A percentile compares a stretch with the other conserved stretches of the same genome.
phyloP scores from a whole-genome alignment of 2,329 filamentous ascomycete species.

The Xylaria sp. region DNA sequence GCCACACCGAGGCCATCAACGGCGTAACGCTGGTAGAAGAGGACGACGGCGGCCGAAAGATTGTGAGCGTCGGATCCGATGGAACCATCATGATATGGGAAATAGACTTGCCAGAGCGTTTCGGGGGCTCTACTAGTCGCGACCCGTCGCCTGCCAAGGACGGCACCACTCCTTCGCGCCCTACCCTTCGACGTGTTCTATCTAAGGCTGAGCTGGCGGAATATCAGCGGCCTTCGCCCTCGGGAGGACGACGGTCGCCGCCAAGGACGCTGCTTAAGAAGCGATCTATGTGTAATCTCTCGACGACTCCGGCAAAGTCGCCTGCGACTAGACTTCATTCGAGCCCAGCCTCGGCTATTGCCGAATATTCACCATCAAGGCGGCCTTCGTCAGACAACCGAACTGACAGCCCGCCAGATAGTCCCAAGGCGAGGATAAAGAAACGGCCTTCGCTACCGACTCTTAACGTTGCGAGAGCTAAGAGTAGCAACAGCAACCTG shows the following conservation, averaged over 20 bases:
- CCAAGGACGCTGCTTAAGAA: slow-evolving; percentile 57
- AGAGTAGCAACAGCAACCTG: slow-evolving; percentile 51
- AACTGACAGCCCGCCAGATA: slow-evolving; percentile 53
- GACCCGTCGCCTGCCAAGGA: slow-evolving; percentile 60
- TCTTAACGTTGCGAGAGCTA: slow-evolving; percentile 53
- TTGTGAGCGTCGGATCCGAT: slow-evolving; percentile 78
- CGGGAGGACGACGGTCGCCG: slow-evolving; percentile 56
- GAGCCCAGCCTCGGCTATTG: slow-evolving; percentile 46
- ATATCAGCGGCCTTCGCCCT: slow-evolving; percentile 61
- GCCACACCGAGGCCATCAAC: slow-evolving; percentile 91
- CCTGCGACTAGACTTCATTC: slow-evolving; percentile 44
- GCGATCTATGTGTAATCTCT: slow-evolving; percentile 55
- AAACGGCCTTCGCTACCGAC: slow-evolving; percentile 59
- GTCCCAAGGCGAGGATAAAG: slow-evolving; percentile 51
- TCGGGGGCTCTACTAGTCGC: slow-evolving; percentile 46
- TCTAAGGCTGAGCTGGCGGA: slow-evolving; percentile 86
- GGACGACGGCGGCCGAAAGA: slow-evolving; percentile 55
- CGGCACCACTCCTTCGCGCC: slow-evolving; percentile 56
- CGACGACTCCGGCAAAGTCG: slow-evolving; percentile 41
- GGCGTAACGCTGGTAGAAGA: slow-evolving; percentile 74
- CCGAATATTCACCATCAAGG: slow-evolving; percentile 52
- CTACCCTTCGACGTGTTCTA: slow-evolving; percentile 80
- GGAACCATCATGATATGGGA: slow-evolving; percentile 83
- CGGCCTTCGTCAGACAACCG: slow-evolving; percentile 49
- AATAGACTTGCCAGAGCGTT: slow-evolving; percentile 53